Evolutionary conservation across 495 filamentous ascomycete genomes (phyloP).

Genomic region (Hypoxylon fragiforme): DNA sequence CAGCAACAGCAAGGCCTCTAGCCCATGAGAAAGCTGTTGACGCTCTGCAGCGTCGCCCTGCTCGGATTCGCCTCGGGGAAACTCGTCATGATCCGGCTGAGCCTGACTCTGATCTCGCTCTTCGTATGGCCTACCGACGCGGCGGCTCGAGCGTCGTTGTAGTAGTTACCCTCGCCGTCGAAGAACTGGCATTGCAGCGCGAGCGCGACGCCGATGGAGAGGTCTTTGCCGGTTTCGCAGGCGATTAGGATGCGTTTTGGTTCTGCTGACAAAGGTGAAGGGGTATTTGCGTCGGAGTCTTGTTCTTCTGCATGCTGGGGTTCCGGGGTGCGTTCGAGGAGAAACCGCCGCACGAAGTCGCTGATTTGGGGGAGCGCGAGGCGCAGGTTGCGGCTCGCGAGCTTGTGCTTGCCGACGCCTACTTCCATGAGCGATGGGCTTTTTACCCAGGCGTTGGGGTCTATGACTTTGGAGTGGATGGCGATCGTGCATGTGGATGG

Average conservation of each 20-base stretch:
- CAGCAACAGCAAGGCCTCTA: constrained; percentile 22
- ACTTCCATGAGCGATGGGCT: constrained; percentile 58
- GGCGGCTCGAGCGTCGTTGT: constrained; percentile 17
- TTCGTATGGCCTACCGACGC: constrained; percentile 64
- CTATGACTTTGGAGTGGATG: constrained; percentile 42
- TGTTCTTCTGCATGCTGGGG: background rate
- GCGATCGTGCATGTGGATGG: constrained; percentile 32
- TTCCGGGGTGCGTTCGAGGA: constrained; percentile 19
- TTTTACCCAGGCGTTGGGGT: constrained; percentile 39
- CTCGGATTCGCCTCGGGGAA: constrained; percentile 77
- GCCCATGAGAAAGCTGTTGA: constrained; percentile 86
- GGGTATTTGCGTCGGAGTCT: background rate
- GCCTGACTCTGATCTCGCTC: constrained; percentile 69
- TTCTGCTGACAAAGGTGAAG: no score
- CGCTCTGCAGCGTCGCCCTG: constrained; percentile 77
- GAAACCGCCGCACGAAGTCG: constrained; percentile 46
- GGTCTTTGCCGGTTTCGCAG: constrained; percentile 48
- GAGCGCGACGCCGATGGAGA: constrained; percentile 54
- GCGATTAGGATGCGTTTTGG: constrained; percentile 38
- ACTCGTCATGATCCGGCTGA: constrained; percentile 76
- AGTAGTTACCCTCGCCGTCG: constrained; percentile 39
- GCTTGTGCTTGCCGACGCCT: constrained; percentile 65
- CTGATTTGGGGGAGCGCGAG: constrained; percentile 62
- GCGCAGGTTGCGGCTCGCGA: constrained; percentile 75
- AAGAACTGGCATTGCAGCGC: constrained; percentile 50